These are phyloP conservation scores for Teratosphaeria pseudoeucalypti DNA, from an alignment of 2,329 filamentous ascomycete genomes.

Conservation along the genomic window DNA sequence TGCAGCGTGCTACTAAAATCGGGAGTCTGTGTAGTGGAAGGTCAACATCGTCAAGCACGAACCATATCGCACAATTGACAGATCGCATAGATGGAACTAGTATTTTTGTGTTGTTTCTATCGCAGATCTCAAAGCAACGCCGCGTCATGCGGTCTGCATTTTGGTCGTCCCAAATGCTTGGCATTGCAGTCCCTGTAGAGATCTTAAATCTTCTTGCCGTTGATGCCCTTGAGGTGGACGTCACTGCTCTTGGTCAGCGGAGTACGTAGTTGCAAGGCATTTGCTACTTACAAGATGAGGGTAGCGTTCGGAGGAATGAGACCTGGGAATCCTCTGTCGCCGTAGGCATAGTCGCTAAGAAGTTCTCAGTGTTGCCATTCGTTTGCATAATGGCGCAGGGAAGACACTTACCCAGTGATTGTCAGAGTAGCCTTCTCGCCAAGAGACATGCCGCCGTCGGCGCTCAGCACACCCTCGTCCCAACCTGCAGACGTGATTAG, in stretches of 20 bases:
- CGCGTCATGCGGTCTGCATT: no score
- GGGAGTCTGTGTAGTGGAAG: no score
- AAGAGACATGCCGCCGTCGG: constrained; percentile 59
- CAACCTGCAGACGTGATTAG: constrained; percentile 30
- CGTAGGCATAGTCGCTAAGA: constrained; percentile 54
- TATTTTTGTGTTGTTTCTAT: no score
- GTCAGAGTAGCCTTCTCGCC: constrained; percentile 82
- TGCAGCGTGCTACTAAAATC: no score
- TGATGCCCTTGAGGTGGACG: constrained; percentile 57
- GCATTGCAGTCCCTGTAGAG: background rate
- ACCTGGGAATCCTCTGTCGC: constrained; percentile 59
- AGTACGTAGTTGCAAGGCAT: background rate
- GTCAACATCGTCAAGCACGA: no score
- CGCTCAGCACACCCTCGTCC: constrained; percentile 57
- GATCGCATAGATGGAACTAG: no score
- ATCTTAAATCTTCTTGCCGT: constrained; percentile 31
- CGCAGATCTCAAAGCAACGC: no score
- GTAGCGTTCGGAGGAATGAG: constrained; percentile 65
- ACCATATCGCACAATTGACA: no score
- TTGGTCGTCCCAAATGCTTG: no score
- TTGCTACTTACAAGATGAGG: constrained; percentile 66
- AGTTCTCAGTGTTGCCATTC: constrained; percentile 1
- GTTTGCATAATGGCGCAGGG: background rate
- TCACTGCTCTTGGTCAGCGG: constrained; percentile 39
- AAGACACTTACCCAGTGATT: constrained; percentile 57